These are phyloP conservation scores for Solanum appendiculatum DNA, from an alignment of 257 asterid species.

Conservation along the genomic window DNA sequence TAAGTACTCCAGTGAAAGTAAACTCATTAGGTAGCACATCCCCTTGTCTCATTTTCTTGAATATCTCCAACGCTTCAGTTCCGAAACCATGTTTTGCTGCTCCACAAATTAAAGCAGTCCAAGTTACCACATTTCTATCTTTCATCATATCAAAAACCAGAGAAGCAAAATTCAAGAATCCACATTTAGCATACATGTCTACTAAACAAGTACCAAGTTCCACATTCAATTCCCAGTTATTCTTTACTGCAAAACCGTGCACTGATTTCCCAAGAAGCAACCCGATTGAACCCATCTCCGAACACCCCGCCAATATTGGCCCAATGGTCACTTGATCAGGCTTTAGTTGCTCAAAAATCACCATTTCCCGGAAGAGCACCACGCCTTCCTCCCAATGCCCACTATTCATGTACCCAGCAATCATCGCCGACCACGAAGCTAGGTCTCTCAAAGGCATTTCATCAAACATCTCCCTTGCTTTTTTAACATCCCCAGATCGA, in stretches of 20 bases:
- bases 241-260: slow-evolving; percentile 39
- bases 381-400: slow-evolving; percentile 31
- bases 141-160: slow-evolving; percentile 28
- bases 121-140: slow-evolving; percentile 34
- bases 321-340: slow-evolving; percentile 51
- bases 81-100: slow-evolving; percentile 42
- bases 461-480: slow-evolving; percentile 18
- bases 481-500: background rate
- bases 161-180: slow-evolving; percentile 35
- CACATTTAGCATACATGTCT: slow-evolving; percentile 62
- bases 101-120: slow-evolving; percentile 63
- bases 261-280: slow-evolving; percentile 40
- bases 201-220: slow-evolving; percentile 42
- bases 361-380: slow-evolving; percentile 39
- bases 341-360: slow-evolving; percentile 1
- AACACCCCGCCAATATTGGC: slow-evolving; percentile 32
- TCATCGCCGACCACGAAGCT: slow-evolving; percentile 53
- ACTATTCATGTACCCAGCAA: slow-evolving; percentile 35
- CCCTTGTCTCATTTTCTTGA: slow-evolving; percentile 38
- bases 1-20: slow-evolving; percentile 58
- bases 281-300: slow-evolving; percentile 40
- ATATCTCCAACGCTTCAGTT: slow-evolving; percentile 29
- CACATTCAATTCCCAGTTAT: slow-evolving; percentile 38
- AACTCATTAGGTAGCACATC: slow-evolving; percentile 47
- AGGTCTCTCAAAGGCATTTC: slow-evolving; percentile 29